Evolutionary conservation across 345 rosid genomes (phyloP), one percentile per base, ranked within the genome.

Genomic region (Pistacia integerrima): DNA sequence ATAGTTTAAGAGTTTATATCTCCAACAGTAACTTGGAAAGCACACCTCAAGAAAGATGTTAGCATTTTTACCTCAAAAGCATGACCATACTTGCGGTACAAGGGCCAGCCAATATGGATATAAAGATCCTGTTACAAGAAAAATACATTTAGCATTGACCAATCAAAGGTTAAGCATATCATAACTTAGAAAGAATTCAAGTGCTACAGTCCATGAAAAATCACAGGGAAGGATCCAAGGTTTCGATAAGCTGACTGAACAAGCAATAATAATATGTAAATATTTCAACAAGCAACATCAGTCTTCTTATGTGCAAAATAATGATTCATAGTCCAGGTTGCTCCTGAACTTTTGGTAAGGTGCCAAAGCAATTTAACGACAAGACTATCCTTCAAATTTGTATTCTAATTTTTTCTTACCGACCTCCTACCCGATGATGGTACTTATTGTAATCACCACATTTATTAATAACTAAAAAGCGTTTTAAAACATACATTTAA

Each of bases 61-160:
- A 46, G 73, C 60, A 14, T 12, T 56, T 87, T 84, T 81, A 93
- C 99, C 95, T 96, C 99, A 84, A 93, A 96, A 65, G 98, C 99
- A 84, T 93, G 99, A 16, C 97, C 94, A 73, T 94, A 88, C 79
- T 89, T 94, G 70, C 97, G 88, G 79, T 94, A 96, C 80, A 96
- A 80, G 77, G 99, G 99, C 99, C 98, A 92, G 70, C 94, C 95
- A 70, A 96, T 89, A 79, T 89, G 76, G 74, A 92, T 70, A 78
- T 96, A 96, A 82, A 96, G 72, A 49, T 94, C 99, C 99, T 96
- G 90, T 36, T 20, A 72, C 36, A 35, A 70, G 67, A 54, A 62
- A 57, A 30, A 77, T 55, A 1, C 57, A 70, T 70, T 76, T 72
- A 58, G 49, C 60, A 36, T 38, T 44, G 46, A 67, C 25, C 54